These are phyloP conservation scores for Leishmania lainsoni DNA, from an alignment of 208 protist genomes.

Conservation along the genomic window DNA sequence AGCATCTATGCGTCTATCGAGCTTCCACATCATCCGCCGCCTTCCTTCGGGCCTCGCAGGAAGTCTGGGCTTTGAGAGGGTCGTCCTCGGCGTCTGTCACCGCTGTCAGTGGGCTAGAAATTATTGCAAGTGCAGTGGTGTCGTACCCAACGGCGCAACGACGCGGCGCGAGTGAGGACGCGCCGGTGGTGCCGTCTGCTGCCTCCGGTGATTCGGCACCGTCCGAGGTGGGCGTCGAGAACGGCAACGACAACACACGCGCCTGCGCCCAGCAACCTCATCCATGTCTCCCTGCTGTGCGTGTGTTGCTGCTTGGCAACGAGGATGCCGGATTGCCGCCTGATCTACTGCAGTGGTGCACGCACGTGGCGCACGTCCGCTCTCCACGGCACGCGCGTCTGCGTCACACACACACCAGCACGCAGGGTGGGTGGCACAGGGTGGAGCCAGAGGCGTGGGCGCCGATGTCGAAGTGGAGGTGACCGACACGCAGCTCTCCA, in stretches of 20 bases:
- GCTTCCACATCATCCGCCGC: slow-evolving; percentile 32
- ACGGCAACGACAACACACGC: not conserved
- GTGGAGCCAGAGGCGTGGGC: not conserved
- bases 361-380: slow-evolving; percentile 60
- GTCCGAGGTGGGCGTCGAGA: not conserved
- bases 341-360: slow-evolving; percentile 51
- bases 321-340: slow-evolving; percentile 64
- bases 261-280: not conserved
- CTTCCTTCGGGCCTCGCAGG: slow-evolving; percentile 36
- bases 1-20: slow-evolving; percentile 66
- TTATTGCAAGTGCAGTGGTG: slow-evolving; percentile 30
- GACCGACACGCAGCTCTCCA: not conserved
- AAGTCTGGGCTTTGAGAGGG: not conserved
- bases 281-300: slow-evolving; percentile 7
- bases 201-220: not conserved
- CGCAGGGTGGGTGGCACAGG: not conserved
- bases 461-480: not conserved
- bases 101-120: slow-evolving; percentile 5
- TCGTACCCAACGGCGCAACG: not conserved
- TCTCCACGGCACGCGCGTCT: slow-evolving; percentile 47
- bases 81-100: not conserved
- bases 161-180: not conserved
- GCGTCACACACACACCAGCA: slow-evolving; percentile 2
- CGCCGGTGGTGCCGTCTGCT: not conserved
- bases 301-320: slow-evolving; percentile 77